phyloP scores from a whole-genome alignment of 176 grass and related monocot genomes.

The barley (Hordeum vulgare) region MorexV3_pseudomolecules_assembly NC_058519.1:607895393-607895892 shows the following conservation, averaged over 20 bases:
- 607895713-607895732: neutral
- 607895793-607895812: neutral
- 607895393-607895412: conserved; percentile 81
- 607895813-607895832: neutral
- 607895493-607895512: neutral
- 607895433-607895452: conserved; percentile 87
- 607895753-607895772: neutral
- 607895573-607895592: conserved; percentile 88
- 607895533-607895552: conserved; percentile 65
- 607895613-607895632: conserved; percentile 56
- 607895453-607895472: conserved; percentile 17
- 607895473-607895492: too few species aligned
- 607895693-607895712: neutral
- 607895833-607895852: conserved; percentile 23
- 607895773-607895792: neutral
- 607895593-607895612: conserved; percentile 88
- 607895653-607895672: neutral
- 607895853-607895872: neutral
- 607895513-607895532: neutral
- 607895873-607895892: conserved; percentile 8
- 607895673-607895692: conserved; percentile 31
- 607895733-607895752: neutral
- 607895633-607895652: neutral
- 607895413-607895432: conserved; percentile 79
- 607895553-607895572: conserved; percentile 83